Evolutionary conservation across 768 basidiomycete genomes (phyloP).

Genomic region (Psilocybe tampanensis): DNA sequence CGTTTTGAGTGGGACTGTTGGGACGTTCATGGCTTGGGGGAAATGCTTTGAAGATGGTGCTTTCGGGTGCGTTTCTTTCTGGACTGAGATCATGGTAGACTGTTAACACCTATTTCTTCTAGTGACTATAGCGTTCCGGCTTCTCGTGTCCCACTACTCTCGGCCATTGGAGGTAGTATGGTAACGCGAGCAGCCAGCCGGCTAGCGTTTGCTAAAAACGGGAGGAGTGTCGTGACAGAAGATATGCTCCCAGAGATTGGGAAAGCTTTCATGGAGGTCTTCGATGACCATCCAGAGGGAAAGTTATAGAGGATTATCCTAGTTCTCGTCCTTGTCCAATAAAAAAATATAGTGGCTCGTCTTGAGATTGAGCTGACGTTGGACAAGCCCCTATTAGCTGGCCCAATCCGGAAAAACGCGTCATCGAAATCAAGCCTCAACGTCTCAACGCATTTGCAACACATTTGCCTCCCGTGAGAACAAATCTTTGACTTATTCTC

Average conservation of each 20-base stretch:
- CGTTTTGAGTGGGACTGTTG: conserved; percentile 85
- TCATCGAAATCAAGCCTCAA: too few species aligned
- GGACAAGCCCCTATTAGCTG: background rate
- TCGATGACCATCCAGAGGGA: conserved; percentile 43
- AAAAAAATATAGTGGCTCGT: too few species aligned
- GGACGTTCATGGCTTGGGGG: conserved; percentile 93
- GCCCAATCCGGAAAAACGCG: too few species aligned
- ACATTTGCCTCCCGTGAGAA: too few species aligned
- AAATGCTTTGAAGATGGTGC: conserved; percentile 88
- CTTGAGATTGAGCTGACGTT: too few species aligned
- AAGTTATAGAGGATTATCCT: conserved; percentile 4
- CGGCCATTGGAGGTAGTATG: conserved; percentile 84
- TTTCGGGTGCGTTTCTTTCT: conserved; percentile 62
- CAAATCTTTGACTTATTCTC: background rate
- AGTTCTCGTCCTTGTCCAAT: too few species aligned
- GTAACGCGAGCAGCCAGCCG: conserved; percentile 86
- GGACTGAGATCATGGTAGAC: background rate
- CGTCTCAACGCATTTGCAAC: too few species aligned
- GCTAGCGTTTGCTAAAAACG: conserved; percentile 72
- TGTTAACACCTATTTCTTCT: background rate
- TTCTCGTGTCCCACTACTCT: conserved; percentile 78
- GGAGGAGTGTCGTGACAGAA: conserved; percentile 80
- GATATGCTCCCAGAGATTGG: conserved; percentile 74
- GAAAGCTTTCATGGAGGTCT: conserved; percentile 70
- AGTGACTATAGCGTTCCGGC: conserved; percentile 58